Evolutionary conservation across 208 protist genomes (phyloP), one percentile per base, ranked within the genome.

Genomic region (Wallacemonas sp.): DNA sequence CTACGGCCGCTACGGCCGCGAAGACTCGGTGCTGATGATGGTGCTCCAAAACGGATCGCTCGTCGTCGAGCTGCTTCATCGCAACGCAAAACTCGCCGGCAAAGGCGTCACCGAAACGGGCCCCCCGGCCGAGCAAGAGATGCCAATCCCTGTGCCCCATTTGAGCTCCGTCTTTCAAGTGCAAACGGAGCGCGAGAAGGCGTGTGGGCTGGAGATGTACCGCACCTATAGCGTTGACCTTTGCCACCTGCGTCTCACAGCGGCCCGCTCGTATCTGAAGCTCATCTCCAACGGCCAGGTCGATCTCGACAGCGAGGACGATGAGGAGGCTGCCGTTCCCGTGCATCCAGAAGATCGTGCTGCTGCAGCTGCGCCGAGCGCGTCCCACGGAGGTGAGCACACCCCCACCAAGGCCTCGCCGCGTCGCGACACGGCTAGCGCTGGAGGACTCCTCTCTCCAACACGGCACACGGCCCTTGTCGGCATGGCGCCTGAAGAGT

Each of bases 131-230:
- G 91, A 97, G 74, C 95, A 98, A 70, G 96, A 98, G 63, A 68
- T 96, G 9, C 95, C 93, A 36, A 90, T 98, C 38, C 78, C 81
- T 6, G 82, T 98, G 9, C 97, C 97, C 1, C 81, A 80, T 21
- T 88, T 96, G 36, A 98, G 93, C 62, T 84, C 80, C 61, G 80
- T 98, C n/a, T 99, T 98, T 80, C 75, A 94, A 4, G 82, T 96
- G 45, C 96, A 98, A 70, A 93, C 93, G 31, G 80, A 95, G 64
- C 84, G 96, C 5, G 97, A 98, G 80, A 80, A 80, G 39, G 69
- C 80, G 38, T 90, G 88, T 70, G 72, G 79, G 15, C 62, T 85
- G 15, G 87, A 96, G 38, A 97, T 98, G 79, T 95, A 98, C 67
- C 70, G 81, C 22, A 79, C 84, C 46, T 98, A 97, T 68, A 95